Base-by-base conservation (phyloP, 768 basidiomycete species). In the Lenzites betulinus region DNA sequence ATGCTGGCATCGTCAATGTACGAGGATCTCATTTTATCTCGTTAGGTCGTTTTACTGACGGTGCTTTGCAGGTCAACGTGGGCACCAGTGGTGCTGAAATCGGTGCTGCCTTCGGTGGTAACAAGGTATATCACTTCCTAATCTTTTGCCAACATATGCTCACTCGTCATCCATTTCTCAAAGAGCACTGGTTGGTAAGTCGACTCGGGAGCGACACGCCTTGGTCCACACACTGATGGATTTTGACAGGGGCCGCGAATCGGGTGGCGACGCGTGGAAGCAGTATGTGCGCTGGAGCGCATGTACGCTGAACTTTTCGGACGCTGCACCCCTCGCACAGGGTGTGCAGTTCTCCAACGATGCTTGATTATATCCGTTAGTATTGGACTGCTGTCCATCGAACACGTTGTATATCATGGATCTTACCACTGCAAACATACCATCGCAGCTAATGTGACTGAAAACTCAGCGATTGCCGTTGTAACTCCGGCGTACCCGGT, bases 231-330 rank as follows among this genome's bases (percentile, higher is more conserved):
- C 26, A 28, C 65, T 50, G 28, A 50, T n/a, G 30, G 5, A 13
- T 7, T 43, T 47, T 62, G 69, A 28, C 65, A 90, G 90, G 94
- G 96, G 96, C 20, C 86, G 96, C 50, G 96, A 98, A 78, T 93
- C 92, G 7, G 96, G 96, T 39, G 95, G 95, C 53, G 96, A 98
- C 74, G 90, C 95, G n/a, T 98, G 96, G 96, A 95, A 95, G 73
- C 92, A 96, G 74, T 95, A 95, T 67, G 90, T 95, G 41, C 85
- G 93, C 52, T 95, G 92, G 92, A 88, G 89, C 74, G 85, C 90
- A 47, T 95, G 92, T 73, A 97, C 95, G 12, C 77, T 98, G 73
- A 98, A 98, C 76, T 98, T 90, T 76, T 92, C 91, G 41, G 85
- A 94, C 72, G 84, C 87, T 66, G 87, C 93, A 44, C 94, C 92